These are phyloP conservation scores for Craspedostauros australis DNA, from an alignment of 108 stramenopile species.

Conservation along the genomic window DNA sequence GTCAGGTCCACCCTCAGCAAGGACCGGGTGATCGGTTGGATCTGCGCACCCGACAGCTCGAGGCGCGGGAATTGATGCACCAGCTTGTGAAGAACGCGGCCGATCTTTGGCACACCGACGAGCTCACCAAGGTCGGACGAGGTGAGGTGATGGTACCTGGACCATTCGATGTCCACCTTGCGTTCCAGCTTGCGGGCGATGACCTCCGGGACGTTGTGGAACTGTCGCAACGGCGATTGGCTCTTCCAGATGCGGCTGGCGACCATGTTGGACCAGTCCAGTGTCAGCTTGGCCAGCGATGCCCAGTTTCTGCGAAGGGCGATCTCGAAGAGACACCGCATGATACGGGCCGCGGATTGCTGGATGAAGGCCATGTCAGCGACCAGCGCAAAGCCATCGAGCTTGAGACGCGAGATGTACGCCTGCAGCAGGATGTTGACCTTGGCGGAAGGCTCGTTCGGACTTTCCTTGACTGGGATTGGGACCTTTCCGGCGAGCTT, in stretches of 20 bases:
- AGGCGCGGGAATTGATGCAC: slow-evolving; percentile 96
- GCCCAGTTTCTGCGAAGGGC: slow-evolving; percentile 94
- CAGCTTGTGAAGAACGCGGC: slow-evolving; percentile 91
- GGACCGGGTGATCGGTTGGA: slow-evolving; percentile 96
- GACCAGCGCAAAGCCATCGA: slow-evolving; percentile 98
- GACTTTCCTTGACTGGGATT: slow-evolving; percentile 95
- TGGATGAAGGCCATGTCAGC: slow-evolving; percentile 99
- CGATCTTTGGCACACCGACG: slow-evolving; percentile 97
- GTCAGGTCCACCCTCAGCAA: slow-evolving; percentile 92
- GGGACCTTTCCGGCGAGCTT: slow-evolving; percentile 95
- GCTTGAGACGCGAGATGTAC: slow-evolving; percentile 93
- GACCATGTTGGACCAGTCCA: slow-evolving; percentile 95
- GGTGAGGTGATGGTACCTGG: slow-evolving; percentile 89
- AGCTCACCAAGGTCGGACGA: slow-evolving; percentile 96
- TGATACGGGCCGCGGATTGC: slow-evolving; percentile 94
- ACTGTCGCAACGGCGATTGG: slow-evolving; percentile 96
- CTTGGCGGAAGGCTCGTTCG: slow-evolving; percentile 92
- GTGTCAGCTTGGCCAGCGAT: slow-evolving; percentile 79
- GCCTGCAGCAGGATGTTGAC: slow-evolving; percentile 98
- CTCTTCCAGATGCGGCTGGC: slow-evolving; percentile 91
- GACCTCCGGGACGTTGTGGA: slow-evolving; percentile 86
- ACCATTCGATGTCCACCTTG: slow-evolving; percentile 95
- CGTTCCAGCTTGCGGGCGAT: slow-evolving; percentile 93
- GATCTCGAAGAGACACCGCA: slow-evolving; percentile 97
- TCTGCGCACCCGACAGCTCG: slow-evolving; percentile 83